phyloP scores from a whole-genome alignment of 2,329 filamentous ascomycete species.

The Dryadomyces quercus-mongolicae region DNA sequence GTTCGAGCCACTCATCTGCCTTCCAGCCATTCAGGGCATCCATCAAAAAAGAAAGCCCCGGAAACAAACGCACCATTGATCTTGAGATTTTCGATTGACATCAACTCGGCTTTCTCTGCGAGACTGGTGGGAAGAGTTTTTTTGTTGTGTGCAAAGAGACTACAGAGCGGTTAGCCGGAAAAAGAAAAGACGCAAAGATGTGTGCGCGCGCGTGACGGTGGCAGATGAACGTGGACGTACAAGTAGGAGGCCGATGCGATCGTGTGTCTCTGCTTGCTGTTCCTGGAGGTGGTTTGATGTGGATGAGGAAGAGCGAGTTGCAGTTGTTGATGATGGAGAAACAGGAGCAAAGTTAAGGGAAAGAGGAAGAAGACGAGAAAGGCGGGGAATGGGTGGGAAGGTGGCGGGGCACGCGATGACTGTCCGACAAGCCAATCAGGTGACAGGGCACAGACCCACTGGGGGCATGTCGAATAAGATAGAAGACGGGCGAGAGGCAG shows the following conservation, averaged over 20 bases:
- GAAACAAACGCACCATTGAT: constrained; percentile 61
- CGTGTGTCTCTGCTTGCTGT: background rate
- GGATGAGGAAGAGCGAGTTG: constrained; percentile 3
- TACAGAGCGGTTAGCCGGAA: background rate
- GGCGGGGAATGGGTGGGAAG: constrained; percentile 6
- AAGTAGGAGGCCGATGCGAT: background rate
- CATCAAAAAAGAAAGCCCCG: background rate
- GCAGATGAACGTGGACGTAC: background rate
- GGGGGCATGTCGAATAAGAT: background rate
- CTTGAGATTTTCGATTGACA: constrained; percentile 99
- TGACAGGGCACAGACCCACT: background rate
- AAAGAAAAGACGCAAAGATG: background rate
- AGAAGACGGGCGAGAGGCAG: background rate
- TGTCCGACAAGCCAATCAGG: constrained; percentile 5
- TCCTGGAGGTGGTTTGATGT: background rate
- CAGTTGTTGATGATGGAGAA: constrained; percentile 2
- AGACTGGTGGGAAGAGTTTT: constrained; percentile 10
- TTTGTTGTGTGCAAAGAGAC: background rate
- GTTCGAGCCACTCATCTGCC: too few relatives aligned
- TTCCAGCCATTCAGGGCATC: background rate
- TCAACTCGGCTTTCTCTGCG: constrained; percentile 24
- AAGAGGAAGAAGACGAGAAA: constrained; percentile 6
- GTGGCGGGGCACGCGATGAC: constrained; percentile 13
- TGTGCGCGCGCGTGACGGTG: too few relatives aligned
- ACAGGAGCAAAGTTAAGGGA: background rate